A percentile compares a stretch with the other conserved stretches of the same genome.
Conservation (phyloP, 2,329 filamentous ascomycete species). For the Ophiocordyceps robertsii region DNA sequence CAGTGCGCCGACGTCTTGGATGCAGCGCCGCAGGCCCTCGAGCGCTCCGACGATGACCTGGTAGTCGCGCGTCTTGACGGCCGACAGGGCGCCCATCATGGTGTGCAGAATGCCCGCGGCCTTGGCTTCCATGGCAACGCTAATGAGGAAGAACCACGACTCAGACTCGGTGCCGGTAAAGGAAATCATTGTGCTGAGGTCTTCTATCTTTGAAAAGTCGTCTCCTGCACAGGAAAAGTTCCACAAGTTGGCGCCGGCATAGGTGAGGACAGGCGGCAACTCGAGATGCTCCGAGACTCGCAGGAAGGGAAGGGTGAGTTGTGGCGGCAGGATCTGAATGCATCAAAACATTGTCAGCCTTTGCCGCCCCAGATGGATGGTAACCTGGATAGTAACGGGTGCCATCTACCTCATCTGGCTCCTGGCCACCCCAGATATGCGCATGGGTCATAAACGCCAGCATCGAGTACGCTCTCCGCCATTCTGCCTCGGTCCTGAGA, state of each 20-base stretch:
- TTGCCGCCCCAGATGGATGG: neutral
- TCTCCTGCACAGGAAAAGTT: constrained; percentile 54
- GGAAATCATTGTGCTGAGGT: constrained; percentile 60
- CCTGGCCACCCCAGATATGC: constrained; percentile 80
- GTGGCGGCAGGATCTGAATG: constrained; percentile 51
- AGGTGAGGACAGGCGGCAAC: constrained; percentile 80
- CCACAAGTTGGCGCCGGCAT: constrained; percentile 78
- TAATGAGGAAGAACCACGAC: constrained; percentile 89
- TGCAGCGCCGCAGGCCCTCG: constrained; percentile 47
- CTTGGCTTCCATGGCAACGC: constrained; percentile 77
- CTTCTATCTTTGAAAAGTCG: constrained; percentile 52
- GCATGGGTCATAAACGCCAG: constrained; percentile 70
- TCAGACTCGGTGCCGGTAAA: constrained; percentile 85
- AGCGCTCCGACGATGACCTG: constrained; percentile 49
- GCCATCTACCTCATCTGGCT: constrained; percentile 49
- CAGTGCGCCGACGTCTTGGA: constrained; percentile 54
- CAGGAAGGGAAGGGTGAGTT: constrained; percentile 66
- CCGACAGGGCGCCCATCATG: constrained; percentile 65
- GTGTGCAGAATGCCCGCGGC: constrained; percentile 62
- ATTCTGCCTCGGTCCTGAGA: constrained; percentile 54
- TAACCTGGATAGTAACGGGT: neutral
- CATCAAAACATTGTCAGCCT: neutral
- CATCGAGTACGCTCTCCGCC: constrained; percentile 68
- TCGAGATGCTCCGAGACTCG: constrained; percentile 59
- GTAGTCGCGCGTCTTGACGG: constrained; percentile 48